Percentiles rank a stretch among this genome's conserved stretches.
These are phyloP conservation scores for Chrysosporium queenslandicum DNA, from an alignment of 2,329 filamentous ascomycete species.

Conservation along the genomic window DNA sequence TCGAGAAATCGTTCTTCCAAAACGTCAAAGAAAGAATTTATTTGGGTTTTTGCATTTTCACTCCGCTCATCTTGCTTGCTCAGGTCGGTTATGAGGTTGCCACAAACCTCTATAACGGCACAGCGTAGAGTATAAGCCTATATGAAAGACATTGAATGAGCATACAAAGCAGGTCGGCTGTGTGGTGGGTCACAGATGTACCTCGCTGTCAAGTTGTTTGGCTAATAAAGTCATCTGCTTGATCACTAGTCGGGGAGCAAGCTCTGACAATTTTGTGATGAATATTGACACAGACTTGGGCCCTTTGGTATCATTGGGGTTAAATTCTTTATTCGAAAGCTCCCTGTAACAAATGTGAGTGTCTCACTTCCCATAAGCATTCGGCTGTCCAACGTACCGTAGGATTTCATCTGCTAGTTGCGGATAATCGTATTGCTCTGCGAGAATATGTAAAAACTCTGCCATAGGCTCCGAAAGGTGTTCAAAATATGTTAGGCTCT, in stretches of 20 bases:
- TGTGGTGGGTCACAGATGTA: background rate
- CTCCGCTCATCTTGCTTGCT: slow-evolving; percentile 84
- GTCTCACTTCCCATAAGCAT: background rate
- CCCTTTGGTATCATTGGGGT: slow-evolving; percentile 86
- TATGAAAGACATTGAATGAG: slow-evolving; percentile 25
- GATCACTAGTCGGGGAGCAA: slow-evolving; percentile 83
- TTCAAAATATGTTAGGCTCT: slow-evolving; percentile 96
- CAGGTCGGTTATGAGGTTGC: slow-evolving; percentile 83
- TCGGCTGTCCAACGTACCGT: slow-evolving; percentile 33
- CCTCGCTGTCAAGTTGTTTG: slow-evolving; percentile 91
- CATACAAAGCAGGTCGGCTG: background rate
- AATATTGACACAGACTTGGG: slow-evolving; percentile 95
- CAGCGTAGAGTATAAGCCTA: slow-evolving; percentile 87
- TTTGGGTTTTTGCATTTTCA: slow-evolving; percentile 87
- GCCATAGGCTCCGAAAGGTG: slow-evolving; percentile 99
- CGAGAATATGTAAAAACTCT: slow-evolving; percentile 89
- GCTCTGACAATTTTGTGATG: slow-evolving; percentile 82
- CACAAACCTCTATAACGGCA: slow-evolving; percentile 91
- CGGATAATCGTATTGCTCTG: slow-evolving; percentile 95
- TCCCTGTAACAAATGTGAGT: slow-evolving; percentile 45
- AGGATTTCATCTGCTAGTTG: slow-evolving; percentile 90
- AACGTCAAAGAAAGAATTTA: slow-evolving; percentile 95
- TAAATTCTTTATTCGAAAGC: slow-evolving; percentile 95
- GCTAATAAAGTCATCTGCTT: slow-evolving; percentile 95
- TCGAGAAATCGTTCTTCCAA: slow-evolving; percentile 93